These are phyloP conservation scores for Gentiana macrophylla DNA, from an alignment of 257 asterid genomes.

Conservation along the genomic window DNA sequence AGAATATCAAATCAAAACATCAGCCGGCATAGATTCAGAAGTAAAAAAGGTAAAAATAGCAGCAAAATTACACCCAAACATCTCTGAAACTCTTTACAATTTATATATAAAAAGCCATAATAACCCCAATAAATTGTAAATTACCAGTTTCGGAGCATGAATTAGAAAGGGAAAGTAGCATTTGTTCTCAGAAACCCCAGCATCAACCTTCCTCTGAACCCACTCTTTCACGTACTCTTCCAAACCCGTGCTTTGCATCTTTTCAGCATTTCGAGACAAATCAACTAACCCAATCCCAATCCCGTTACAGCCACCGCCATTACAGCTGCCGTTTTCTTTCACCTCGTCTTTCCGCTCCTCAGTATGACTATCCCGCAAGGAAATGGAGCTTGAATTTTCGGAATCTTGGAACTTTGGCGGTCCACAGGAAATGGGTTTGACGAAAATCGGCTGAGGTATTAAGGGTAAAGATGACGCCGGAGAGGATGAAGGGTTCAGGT, in stretches of 20 bases:
- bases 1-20: no score
- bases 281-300: slow-evolving; percentile 6
- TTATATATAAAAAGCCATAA: no score
- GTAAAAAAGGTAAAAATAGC: no score
- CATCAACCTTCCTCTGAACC: slow-evolving; percentile 31
- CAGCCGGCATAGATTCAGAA: no score
- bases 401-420: not conserved
- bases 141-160: slow-evolving; percentile 57
- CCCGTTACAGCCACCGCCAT: not conserved
- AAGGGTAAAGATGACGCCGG: slow-evolving; percentile 6
- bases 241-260: slow-evolving; percentile 11
- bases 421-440: slow-evolving; percentile 6
- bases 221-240: slow-evolving; percentile 33
- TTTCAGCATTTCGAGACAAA: slow-evolving; percentile 3
- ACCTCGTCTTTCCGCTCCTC: slow-evolving; percentile 4
- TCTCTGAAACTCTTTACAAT: no score
- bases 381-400: slow-evolving; percentile 1
- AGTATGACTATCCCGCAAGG: slow-evolving; percentile 1
- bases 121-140: not conserved
- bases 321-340: not conserved
- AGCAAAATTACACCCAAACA: no score
- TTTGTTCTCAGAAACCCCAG: slow-evolving; percentile 33
- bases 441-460: not conserved
- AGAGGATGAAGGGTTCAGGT: slow-evolving; percentile 3
- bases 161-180: slow-evolving; percentile 44